Conservation (phyloP, 192 early-diverging fungal species). For the Rhizoclosmatium globosum region DNA sequence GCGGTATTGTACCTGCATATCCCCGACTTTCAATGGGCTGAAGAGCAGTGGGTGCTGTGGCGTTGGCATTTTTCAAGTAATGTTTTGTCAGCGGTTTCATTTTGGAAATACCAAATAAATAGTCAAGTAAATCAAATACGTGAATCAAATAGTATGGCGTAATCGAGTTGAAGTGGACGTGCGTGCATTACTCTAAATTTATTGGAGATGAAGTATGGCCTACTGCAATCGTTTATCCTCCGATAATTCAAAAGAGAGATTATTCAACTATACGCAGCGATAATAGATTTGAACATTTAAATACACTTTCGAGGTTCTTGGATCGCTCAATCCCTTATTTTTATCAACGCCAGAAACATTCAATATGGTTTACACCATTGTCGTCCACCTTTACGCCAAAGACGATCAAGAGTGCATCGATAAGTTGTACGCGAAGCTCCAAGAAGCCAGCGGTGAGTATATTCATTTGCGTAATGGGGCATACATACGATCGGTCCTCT, state of each 20-base stretch:
- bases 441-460: constrained; percentile 35
- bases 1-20: constrained; percentile 24
- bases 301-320: too few species aligned
- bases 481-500: constrained; percentile 6
- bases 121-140: too few species aligned
- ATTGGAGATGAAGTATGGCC: too few species aligned
- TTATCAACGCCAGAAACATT: too few species aligned
- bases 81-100: not conserved
- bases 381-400: constrained; percentile 41
- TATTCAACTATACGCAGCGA: too few species aligned
- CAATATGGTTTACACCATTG: constrained; percentile 38
- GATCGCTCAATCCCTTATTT: too few species aligned
- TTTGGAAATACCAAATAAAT: constrained; percentile 1
- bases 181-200: too few species aligned
- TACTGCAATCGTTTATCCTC: too few species aligned
- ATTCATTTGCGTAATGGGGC: not conserved
- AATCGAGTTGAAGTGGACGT: too few species aligned
- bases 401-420: constrained; percentile 36
- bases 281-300: too few species aligned
- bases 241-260: too few species aligned
- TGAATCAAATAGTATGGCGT: too few species aligned
- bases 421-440: constrained; percentile 28
- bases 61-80: not conserved
- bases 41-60: constrained; percentile 27
- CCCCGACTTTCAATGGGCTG: constrained; percentile 33